phyloP scores from a whole-genome alignment of 2,329 filamentous ascomycete genomes.

The Knoxdaviesia proteae region DNA sequence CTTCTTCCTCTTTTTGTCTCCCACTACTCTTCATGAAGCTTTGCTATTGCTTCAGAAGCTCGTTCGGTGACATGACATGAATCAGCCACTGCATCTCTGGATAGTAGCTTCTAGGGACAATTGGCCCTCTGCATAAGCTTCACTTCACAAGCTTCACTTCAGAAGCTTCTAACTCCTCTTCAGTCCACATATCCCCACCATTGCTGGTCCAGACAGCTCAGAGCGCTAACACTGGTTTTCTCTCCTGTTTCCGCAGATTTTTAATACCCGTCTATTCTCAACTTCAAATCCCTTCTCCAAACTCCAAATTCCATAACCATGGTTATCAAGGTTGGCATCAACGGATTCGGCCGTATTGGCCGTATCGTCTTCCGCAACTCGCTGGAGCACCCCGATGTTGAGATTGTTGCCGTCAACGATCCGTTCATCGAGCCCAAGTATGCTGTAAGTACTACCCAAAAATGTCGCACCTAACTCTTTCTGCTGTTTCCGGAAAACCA shows the following conservation, averaged over 20 bases:
- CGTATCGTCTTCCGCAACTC: slow-evolving; percentile 99
- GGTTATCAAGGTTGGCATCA: slow-evolving; percentile 74
- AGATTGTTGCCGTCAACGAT: slow-evolving; percentile 95
- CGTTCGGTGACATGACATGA: no score
- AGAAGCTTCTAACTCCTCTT: not conserved
- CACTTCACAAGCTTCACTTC: not conserved
- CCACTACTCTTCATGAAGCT: no score
- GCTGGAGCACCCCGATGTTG: slow-evolving; percentile 69
- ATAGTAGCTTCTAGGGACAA: no score
- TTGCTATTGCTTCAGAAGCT: no score
- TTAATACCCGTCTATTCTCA: no score
- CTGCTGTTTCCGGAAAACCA: no score
- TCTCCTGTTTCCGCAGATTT: no score
- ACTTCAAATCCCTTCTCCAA: not conserved
- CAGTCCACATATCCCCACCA: not conserved
- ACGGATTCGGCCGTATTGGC: slow-evolving; percentile 99
- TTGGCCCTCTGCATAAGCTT: not conserved
- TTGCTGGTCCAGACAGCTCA: not conserved
- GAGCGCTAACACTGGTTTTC: no score
- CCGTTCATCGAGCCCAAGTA: slow-evolving; percentile 97
- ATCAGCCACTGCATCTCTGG: no score
- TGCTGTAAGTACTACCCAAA: slow-evolving; percentile 48
- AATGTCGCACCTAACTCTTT: no score
- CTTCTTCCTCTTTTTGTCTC: no score
- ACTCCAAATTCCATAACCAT: slow-evolving; percentile 11